A percentile compares a stretch with the other conserved stretches of the same genome.
Evolutionary conservation across 176 grass and related monocot species (phyloP).

Genomic region (Zoysia pacifica): DNA sequence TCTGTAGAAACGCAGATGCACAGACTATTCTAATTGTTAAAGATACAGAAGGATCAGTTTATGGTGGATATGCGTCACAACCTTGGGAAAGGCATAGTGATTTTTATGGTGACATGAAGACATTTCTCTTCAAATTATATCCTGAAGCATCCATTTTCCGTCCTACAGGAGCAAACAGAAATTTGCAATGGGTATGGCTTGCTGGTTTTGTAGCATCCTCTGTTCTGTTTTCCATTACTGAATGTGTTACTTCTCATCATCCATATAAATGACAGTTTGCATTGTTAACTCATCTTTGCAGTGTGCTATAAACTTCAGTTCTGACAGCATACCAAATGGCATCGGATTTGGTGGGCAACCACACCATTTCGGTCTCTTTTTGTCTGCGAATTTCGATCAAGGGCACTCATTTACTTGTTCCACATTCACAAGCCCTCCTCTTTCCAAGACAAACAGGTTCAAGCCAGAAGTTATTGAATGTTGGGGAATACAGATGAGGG

Average conservation of each 20-base stretch:
- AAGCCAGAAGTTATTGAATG: conserved; percentile 82
- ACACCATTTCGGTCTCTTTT: conserved; percentile 90
- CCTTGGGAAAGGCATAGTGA: conserved; percentile 87
- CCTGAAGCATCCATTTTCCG: conserved; percentile 78
- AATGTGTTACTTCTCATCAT: conserved; percentile 7
- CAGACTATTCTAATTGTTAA: conserved; percentile 83
- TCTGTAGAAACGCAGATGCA: conserved; percentile 64
- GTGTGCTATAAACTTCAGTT: conserved; percentile 78
- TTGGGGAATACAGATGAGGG: conserved; percentile 70
- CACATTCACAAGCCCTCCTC: conserved; percentile 77
- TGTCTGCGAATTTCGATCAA: conserved; percentile 87
- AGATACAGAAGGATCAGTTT: conserved; percentile 81
- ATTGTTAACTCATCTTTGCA: conserved; percentile 45
- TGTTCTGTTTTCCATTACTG: conserved; percentile 23
- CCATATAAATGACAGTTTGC: neutral
- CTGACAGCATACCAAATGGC: conserved; percentile 91
- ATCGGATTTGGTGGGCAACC: conserved; percentile 85
- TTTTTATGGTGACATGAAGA: conserved; percentile 98
- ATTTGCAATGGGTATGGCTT: conserved; percentile 89
- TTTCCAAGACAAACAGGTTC: conserved; percentile 69
- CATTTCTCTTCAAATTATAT: conserved; percentile 86
- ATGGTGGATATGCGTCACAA: conserved; percentile 87
- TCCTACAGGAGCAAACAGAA: conserved; percentile 86
- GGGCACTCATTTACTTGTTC: conserved; percentile 82
- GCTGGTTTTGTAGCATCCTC: neutral